These are phyloP conservation scores for Diplodia mutila DNA, from an alignment of 2,329 filamentous ascomycete species.

Conservation along the genomic window DNA sequence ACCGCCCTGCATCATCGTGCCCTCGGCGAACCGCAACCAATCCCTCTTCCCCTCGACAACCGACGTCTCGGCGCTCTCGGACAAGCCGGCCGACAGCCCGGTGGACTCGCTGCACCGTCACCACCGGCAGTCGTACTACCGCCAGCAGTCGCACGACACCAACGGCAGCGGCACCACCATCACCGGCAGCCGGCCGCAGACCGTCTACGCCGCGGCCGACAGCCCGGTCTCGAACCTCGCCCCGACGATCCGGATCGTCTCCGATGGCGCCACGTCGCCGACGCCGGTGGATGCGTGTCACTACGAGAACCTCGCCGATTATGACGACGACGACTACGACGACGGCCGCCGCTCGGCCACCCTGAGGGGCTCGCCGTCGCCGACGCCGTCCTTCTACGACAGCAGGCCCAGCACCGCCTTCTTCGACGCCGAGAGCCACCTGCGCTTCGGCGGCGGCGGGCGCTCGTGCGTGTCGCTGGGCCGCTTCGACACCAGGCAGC, in stretches of 20 bases:
- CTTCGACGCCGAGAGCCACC: neutral
- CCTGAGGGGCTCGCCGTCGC: neutral
- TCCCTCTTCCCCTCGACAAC: neutral
- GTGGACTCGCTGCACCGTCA: neutral
- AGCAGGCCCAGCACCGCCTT: neutral
- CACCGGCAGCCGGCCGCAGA: neutral
- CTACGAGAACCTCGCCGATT: neutral
- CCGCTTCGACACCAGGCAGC: neutral
- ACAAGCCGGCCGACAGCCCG: neutral
- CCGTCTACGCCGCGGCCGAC: neutral
- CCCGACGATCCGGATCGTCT: neutral
- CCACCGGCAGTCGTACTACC: neutral
- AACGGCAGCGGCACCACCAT: neutral
- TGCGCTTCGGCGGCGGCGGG: neutral
- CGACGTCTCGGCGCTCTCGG: neutral
- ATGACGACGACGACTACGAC: neutral
- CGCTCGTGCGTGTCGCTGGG: neutral
- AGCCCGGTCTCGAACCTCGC: neutral
- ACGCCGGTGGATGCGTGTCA: neutral
- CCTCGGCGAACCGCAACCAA: neutral
- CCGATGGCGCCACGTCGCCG: neutral
- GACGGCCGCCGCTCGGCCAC: neutral
- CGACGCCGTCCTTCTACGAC: neutral
- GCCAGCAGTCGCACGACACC: neutral
- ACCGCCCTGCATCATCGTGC: neutral